Evolutionary conservation across 2,329 filamentous ascomycete species (phyloP).

Genomic region (Acephala macrosclerotiorum): DNA sequence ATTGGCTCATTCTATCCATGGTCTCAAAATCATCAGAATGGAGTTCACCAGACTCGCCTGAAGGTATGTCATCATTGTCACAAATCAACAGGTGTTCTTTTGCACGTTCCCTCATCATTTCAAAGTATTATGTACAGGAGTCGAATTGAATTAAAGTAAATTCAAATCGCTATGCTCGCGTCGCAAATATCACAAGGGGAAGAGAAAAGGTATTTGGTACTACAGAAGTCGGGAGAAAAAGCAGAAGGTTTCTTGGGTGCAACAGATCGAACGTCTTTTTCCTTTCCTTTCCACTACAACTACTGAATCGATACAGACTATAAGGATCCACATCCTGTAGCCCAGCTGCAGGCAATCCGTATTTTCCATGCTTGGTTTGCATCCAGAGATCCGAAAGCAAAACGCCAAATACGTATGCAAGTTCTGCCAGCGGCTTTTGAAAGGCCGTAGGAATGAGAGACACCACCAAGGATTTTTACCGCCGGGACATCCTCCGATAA

Average conservation of each 20-base stretch:
- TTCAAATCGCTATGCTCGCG: conserved; percentile 34
- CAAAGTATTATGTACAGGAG: conserved; percentile 34
- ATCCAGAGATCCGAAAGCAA: conserved; percentile 23
- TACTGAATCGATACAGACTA: conserved; percentile 36
- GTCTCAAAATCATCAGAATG: too few species aligned
- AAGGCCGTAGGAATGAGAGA: conserved; percentile 36
- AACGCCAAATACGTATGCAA: conserved; percentile 40
- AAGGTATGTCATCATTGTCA: background rate
- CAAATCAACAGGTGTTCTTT: background rate
- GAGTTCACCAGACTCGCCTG: background rate
- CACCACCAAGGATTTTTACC: conserved; percentile 33
- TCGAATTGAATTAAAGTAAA: conserved; percentile 33
- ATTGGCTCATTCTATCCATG: too few species aligned
- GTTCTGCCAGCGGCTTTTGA: conserved; percentile 39
- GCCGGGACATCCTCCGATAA: conserved; percentile 38
- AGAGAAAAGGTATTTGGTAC: conserved; percentile 30
- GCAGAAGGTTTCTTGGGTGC: conserved; percentile 30
- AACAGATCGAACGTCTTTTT: conserved; percentile 43
- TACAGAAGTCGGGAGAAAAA: conserved; percentile 30
- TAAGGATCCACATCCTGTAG: conserved; percentile 35
- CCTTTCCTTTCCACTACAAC: conserved; percentile 38
- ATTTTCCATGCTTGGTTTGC: conserved; percentile 29
- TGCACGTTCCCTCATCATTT: conserved; percentile 7
- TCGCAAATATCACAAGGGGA: conserved; percentile 27
- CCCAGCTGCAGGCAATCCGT: conserved; percentile 41